Conservation (phyloP, 2,329 filamentous ascomycete species). For the Oidium heveae region DNA sequence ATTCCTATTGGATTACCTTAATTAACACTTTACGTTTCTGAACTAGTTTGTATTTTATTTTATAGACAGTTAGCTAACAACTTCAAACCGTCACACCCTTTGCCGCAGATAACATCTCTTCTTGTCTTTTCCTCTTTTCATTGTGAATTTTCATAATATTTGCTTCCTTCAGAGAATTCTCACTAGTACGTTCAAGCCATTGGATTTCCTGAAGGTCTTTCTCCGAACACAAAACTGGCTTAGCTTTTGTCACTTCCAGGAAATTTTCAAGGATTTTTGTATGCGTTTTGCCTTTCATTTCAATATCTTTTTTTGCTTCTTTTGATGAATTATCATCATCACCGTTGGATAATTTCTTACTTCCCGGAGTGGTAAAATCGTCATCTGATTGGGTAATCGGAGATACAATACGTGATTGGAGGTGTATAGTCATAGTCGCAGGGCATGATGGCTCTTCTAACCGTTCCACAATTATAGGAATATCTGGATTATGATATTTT, state of each 20-base stretch:
- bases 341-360: conserved; percentile 22
- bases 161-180: conserved; percentile 27
- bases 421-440: conserved; percentile 40
- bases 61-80: too few species aligned
- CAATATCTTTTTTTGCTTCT: conserved; percentile 20
- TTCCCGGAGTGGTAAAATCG: conserved; percentile 7
- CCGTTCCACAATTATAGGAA: conserved; percentile 63
- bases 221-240: conserved; percentile 26
- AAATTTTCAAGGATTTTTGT: conserved; percentile 37
- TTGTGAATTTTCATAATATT: conserved; percentile 25
- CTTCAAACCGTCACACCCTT: conserved; percentile 13
- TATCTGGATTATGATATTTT: conserved; percentile 78
- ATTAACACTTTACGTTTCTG: too few species aligned
- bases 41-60: too few species aligned
- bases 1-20: too few species aligned
- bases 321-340: conserved; percentile 12
- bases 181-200: conserved; percentile 27
- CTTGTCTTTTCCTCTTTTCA: conserved; percentile 34
- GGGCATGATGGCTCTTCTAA: conserved; percentile 27
- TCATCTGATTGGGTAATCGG: neutral
- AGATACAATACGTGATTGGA: conserved; percentile 13
- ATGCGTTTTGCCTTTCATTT: conserved; percentile 37
- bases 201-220: conserved; percentile 34
- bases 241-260: conserved; percentile 34
- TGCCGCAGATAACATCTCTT: conserved; percentile 29